Base-by-base conservation (phyloP, 768 basidiomycete genomes). In the Hericium coralloides region DNA sequence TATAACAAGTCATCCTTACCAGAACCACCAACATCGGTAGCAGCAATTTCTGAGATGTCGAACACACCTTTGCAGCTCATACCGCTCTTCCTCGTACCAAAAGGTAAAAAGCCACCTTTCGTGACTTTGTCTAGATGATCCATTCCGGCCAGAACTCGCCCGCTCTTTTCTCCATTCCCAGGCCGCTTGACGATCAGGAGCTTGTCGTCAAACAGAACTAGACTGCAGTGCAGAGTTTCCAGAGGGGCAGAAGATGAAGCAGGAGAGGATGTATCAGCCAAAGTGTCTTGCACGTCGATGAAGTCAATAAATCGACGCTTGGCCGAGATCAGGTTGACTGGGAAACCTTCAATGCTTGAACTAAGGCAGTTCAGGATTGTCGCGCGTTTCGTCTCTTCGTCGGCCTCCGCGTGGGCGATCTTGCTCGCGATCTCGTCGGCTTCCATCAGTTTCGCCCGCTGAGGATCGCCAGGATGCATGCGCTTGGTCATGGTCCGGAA, bases 121-220 rank as follows among this genome's bases (percentile, higher is more conserved):
- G 81, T 58, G n/a, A 71, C 81, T 66, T 81, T 89, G 50, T 93
- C 90, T 14, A 89, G 71, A 23, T 88, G 84, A 61, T 92, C 88
- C 55, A 95, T 71, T 1, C 93, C 92, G 4, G 88, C 76, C 50
- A 93, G 69, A 10, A 78, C 69, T 49, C 82, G 80, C 3, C 88
- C 92, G 45, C 80, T 78, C 71, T 81, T 93, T 68, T 88, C 91
- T 43, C 82, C 85, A 65, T 77, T 87, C 36, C 74, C 83, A 45
- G 80, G 89, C 25, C 97, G 80, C 72, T 98, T 98, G 49, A 85
- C 89, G 59, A 99, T 83, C 68, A 98, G 78, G 20, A 99, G 74
- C 65, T 92, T 92, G 72, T 99, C 95, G 60, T 94, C 89, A 67
- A 99, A 98, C 49, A 99, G 76, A 68, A 98, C 89, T 26, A 99